Conservation (phyloP, 768 basidiomycete genomes). For the Lactarius trivialis region DNA sequence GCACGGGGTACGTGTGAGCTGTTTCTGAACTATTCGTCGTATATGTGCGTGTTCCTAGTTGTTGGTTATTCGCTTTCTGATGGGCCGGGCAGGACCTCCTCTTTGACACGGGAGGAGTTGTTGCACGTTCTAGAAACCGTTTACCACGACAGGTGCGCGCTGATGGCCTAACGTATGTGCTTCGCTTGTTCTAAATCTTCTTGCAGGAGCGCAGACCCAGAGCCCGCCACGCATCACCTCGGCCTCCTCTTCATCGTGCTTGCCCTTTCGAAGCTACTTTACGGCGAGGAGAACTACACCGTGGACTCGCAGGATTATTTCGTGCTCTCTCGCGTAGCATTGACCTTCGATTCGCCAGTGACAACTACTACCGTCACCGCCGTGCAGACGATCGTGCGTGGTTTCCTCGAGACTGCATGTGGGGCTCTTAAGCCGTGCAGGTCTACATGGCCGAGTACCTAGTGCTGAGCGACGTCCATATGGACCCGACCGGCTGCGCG, state of each 20-base stretch:
- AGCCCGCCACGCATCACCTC: slow-evolving; percentile 44
- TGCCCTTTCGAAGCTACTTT: slow-evolving; percentile 59
- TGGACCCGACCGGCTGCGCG: slow-evolving; percentile 37
- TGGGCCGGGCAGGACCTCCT: slow-evolving; percentile 40
- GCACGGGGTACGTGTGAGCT: slow-evolving; percentile 56
- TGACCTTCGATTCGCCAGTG: slow-evolving; percentile 43
- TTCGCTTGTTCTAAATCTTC: neutral
- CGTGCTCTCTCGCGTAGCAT: slow-evolving; percentile 46
- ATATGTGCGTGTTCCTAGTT: slow-evolving; percentile 37
- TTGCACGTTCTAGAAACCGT: slow-evolving; percentile 49
- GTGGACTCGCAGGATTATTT: slow-evolving; percentile 57
- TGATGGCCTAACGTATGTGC: neutral
- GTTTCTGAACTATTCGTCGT: slow-evolving; percentile 51
- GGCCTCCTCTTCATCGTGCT: slow-evolving; percentile 62
- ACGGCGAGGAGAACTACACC: slow-evolving; percentile 43
- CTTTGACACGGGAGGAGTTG: slow-evolving; percentile 48
- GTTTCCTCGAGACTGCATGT: slow-evolving; percentile 20
- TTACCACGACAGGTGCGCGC: slow-evolving; percentile 45
- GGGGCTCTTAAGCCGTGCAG: slow-evolving; percentile 26
- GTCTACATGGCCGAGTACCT: slow-evolving; percentile 43
- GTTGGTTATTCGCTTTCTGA: neutral
- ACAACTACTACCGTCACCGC: slow-evolving; percentile 47
- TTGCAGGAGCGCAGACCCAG: slow-evolving; percentile 35
- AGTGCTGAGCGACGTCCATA: slow-evolving; percentile 47
- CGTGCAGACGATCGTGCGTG: slow-evolving; percentile 50